Conservation (phyloP, 305 asterid genomes). For the Ilex paraguariensis region DNA sequence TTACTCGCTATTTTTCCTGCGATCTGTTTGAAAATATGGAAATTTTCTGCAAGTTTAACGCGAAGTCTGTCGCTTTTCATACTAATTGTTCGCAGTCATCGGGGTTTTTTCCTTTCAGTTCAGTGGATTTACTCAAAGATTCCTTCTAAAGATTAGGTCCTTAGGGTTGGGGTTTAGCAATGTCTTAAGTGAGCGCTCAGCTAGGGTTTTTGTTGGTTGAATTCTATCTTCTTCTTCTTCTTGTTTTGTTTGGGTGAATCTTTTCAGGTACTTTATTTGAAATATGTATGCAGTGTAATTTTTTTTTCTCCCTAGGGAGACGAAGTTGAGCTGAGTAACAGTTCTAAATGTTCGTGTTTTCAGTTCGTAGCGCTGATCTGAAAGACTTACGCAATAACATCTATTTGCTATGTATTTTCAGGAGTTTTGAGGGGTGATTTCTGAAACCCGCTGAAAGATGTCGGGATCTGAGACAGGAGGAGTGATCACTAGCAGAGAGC, state of each 20-base stretch:
- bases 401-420: background rate
- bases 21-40: background rate
- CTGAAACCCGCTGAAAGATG: conserved; percentile 4
- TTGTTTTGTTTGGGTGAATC: background rate
- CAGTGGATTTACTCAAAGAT: background rate
- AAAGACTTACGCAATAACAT: no score
- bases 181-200: background rate
- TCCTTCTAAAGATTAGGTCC: background rate
- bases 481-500: background rate
- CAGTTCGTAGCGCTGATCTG: background rate
- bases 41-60: background rate
- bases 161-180: background rate
- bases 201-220: background rate
- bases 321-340: background rate
- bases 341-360: background rate
- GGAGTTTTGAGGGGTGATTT: background rate
- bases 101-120: background rate
- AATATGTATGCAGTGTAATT: no score
- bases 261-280: no score
- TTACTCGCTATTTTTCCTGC: background rate
- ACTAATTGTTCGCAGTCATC: background rate
- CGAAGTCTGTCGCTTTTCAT: background rate
- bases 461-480: conserved; percentile 15
- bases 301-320: no score
- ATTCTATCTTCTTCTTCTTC: no score